Conservation (phyloP, 179 eudicot genomes). For the Pouteria campechiana region DNA sequence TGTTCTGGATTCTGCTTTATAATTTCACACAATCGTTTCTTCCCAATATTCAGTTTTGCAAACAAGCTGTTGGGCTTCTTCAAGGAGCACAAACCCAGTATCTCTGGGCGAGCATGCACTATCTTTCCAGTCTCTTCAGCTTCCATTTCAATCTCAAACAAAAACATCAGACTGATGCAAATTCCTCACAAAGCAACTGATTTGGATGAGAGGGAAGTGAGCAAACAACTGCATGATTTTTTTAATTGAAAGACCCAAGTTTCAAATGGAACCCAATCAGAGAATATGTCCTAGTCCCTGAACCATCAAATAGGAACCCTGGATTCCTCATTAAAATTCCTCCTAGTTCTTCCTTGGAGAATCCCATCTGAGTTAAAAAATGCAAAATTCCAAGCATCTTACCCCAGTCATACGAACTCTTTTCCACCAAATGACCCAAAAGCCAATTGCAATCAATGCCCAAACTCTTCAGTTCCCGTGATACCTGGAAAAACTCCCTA, state of each 20-base stretch:
- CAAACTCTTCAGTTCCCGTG: slow-evolving; percentile 20
- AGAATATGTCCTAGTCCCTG: slow-evolving; percentile 28
- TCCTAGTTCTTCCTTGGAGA: slow-evolving; percentile 23
- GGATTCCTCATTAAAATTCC: slow-evolving; percentile 24
- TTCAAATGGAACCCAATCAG: slow-evolving; percentile 42
- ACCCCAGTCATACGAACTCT: slow-evolving; percentile 33
- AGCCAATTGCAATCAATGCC: slow-evolving; percentile 47
- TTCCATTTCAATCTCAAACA: slow-evolving; percentile 43
- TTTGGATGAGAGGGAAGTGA: slow-evolving; percentile 29
- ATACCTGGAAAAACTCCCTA: slow-evolving; percentile 18
- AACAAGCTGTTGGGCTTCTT: slow-evolving; percentile 31
- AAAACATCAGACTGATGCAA: slow-evolving; percentile 33
- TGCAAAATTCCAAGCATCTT: slow-evolving; percentile 31
- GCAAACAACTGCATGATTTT: slow-evolving; percentile 24
- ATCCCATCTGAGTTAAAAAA: slow-evolving; percentile 26
- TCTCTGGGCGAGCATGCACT: slow-evolving; percentile 21
- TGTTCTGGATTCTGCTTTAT: slow-evolving; percentile 39
- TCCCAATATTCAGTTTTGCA: slow-evolving; percentile 25
- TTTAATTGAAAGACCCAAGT: slow-evolving; percentile 32
- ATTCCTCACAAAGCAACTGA: slow-evolving; percentile 29
- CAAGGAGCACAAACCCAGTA: slow-evolving; percentile 46
- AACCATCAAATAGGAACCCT: slow-evolving; percentile 36
- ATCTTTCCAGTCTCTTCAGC: slow-evolving; percentile 27
- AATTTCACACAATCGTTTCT: slow-evolving; percentile 27
- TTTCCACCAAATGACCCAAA: slow-evolving; percentile 21